These are phyloP conservation scores for Dipteronia sinensis DNA, from an alignment of 345 rosid genomes.

Conservation along the genomic window DNA sequence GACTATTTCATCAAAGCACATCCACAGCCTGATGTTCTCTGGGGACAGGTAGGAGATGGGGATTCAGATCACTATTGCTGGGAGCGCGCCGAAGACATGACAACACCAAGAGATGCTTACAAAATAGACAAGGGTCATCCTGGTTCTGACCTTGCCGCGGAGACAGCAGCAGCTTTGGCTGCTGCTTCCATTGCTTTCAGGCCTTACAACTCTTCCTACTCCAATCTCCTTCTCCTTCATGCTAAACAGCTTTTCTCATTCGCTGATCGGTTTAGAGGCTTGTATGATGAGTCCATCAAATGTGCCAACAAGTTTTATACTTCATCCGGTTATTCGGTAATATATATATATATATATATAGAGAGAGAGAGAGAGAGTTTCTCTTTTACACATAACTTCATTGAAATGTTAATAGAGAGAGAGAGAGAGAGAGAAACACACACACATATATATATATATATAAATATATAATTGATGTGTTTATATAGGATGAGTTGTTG, in stretches of 20 bases:
- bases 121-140: slow-evolving; percentile 68
- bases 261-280: slow-evolving; percentile 62
- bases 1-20: slow-evolving; percentile 86
- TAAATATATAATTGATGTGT: no score
- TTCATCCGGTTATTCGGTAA: slow-evolving; percentile 48
- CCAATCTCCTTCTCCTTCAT: slow-evolving; percentile 57
- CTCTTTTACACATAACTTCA: no score
- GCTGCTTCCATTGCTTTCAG: slow-evolving; percentile 78
- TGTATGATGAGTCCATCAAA: slow-evolving; percentile 58
- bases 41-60: slow-evolving; percentile 92
- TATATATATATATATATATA: no score
- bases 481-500: slow-evolving; percentile 56
- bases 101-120: slow-evolving; percentile 74
- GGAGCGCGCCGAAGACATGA: slow-evolving; percentile 92
- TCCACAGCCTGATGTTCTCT: slow-evolving; percentile 66
- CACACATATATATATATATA: no score
- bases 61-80: slow-evolving; percentile 85
- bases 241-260: slow-evolving; percentile 76
- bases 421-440: no score
- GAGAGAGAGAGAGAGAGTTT: no score
- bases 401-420: no score
- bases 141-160: slow-evolving; percentile 83
- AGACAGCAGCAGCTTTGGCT: slow-evolving; percentile 85
- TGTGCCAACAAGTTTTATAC: slow-evolving; percentile 56
- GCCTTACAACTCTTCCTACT: slow-evolving; percentile 80